Base-by-base conservation (phyloP, 2,329 filamentous ascomycete genomes). In the Trichothecium roseum region DNA sequence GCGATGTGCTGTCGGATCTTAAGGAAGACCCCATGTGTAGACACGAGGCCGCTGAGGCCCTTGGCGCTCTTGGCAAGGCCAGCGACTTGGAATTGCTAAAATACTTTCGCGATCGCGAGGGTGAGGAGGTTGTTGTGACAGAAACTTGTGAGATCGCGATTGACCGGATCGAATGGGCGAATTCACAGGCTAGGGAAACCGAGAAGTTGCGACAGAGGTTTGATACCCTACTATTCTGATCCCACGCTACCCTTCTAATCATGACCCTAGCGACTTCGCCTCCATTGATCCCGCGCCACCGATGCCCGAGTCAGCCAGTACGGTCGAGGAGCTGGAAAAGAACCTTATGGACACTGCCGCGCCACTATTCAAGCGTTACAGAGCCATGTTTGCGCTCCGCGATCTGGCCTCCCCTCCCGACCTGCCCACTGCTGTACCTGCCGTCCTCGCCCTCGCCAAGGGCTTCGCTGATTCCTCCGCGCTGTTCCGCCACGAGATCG, bases 111-210 rank as follows among this genome's bases (percentile, higher is more conserved):
- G 84, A 95, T 54, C 77, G 85, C 43, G 61, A 69, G 42, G 76
- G 74, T 14, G 88, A 96, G 61, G 72, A 79, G 24, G 77, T 82
- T 18, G 83, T 87, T 28, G 79, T 98, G n/a, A 75, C 74, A 29
- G 88, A 98, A 69, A 98, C 91, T 1, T 98, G 91, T 56, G 91
- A 98, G 55, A 91, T 98, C 54, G 89, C 93, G 5, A 83, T 96
- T 38, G 88, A 87, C 50, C 77, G 91, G 45, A 93, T 98, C 52
- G 72, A 88, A 56, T 98, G 91, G 89, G 86, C 91, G 60, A 83
- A 84, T 50, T 84, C 81, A 2, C 73, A 81, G 50, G 68, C 74
- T 49, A 69, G 74, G 43, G 79, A 80, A 54, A 61, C 64, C 30
- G 88, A 96, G 63, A 84, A 82, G 55, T 55, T 95, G 57, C 82